Evolutionary conservation across 2,329 filamentous ascomycete genomes (phyloP).

Genomic region (Leptographium wingfieldii): DNA sequence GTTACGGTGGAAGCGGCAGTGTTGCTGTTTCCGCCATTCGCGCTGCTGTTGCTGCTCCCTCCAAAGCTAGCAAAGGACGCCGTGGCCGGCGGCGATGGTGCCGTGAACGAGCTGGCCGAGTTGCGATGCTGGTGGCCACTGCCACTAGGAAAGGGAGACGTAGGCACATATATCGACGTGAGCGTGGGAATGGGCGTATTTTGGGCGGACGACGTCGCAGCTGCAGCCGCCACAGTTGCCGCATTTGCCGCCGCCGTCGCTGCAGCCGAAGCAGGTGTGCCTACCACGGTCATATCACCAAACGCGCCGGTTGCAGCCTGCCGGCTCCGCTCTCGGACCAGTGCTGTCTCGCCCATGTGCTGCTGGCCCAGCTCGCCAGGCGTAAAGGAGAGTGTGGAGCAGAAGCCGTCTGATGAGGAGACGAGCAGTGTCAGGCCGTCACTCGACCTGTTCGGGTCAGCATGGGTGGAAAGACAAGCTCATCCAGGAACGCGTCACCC

Average conservation of each 20-base stretch:
- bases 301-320: not conserved
- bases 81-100: conserved; percentile 42
- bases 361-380: conserved; percentile 73
- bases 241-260: not conserved
- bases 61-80: conserved; percentile 42
- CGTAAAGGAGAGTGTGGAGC: conserved; percentile 76
- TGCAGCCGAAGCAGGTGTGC: not conserved
- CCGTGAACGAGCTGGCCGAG: conserved; percentile 43
- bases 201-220: conserved; percentile 32
- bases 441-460: conserved; percentile 24
- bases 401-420: conserved; percentile 89
- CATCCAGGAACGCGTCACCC: too few species aligned
- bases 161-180: conserved; percentile 47
- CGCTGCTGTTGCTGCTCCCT: not conserved
- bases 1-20: not conserved
- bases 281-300: too few species aligned
- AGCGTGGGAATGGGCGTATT: conserved; percentile 58
- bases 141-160: conserved; percentile 40
- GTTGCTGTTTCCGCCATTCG: not conserved
- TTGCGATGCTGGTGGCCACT: conserved; percentile 40
- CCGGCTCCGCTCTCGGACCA: conserved; percentile 16
- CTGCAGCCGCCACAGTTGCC: conserved; percentile 5
- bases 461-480: not conserved
- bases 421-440: conserved; percentile 29
- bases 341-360: conserved; percentile 55